Evolutionary conservation across 2,329 filamentous ascomycete genomes (phyloP), one percentile per base, ranked within the genome.

Genomic region (Podosphaera xanthii): DNA sequence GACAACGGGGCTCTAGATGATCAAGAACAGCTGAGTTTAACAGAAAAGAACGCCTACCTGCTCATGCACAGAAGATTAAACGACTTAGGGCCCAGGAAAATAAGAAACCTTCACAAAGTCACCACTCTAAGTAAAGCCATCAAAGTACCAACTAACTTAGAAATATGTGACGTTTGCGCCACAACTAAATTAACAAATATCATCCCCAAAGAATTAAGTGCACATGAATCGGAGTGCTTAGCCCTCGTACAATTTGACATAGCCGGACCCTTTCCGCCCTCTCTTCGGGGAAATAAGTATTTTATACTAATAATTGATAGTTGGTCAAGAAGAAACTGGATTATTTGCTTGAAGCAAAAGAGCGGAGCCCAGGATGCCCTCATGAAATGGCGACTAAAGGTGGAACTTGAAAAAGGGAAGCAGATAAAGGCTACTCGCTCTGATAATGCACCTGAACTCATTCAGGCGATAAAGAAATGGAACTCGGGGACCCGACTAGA

Each of bases 41-140:
- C 46, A 59, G 14, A 42, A 49, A 53, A 59, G 48, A 14, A 48
- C 48, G 12, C 53, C 57, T 56, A 56, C 42, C 6, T 56, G n/a
- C n/a, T 40, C 3, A 30, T 5, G 35, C 53, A 56, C 30, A 35
- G 53, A 30, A 35, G 53, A 40, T 56, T 56, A 12, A 14, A 5
- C 31, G 35, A 56, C 38, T 22, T 56, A 22, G 53, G 35, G 8
- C 53, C 35, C 3, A 9, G 31, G n/a, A 42, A 40, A 30, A 56
- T 42, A 22, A 2, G 22, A 22, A 40, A 40, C 34, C 38, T 56
- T n/a, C 53, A 56, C 12, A 40, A 22, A 44, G 53, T 56, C 38
- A 56, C 53, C n/a, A 56, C 53, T 30, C 53, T 56, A 9, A 4
- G 38, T 30, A n/a, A 56, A 42, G 38, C 38, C n/a, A 22, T 56